phyloP scores from a whole-genome alignment of 768 basidiomycete genomes.

The Lentinula edodes region DNA sequence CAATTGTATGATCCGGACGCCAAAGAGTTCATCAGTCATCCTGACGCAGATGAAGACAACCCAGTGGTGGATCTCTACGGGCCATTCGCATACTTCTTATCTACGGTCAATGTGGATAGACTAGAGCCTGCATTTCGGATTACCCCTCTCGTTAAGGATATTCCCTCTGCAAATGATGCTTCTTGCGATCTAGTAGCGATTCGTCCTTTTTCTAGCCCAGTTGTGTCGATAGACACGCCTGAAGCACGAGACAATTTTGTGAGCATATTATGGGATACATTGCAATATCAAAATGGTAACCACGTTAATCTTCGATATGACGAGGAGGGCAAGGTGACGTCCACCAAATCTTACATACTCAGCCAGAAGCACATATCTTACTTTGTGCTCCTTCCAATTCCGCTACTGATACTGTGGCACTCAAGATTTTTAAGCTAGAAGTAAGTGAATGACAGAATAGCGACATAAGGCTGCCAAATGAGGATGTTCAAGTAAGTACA shows the following conservation, averaged over 20 bases:
- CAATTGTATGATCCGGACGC: slow-evolving; percentile 55
- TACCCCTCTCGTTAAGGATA: slow-evolving; percentile 49
- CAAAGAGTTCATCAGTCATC: slow-evolving; percentile 40
- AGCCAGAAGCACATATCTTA: no score
- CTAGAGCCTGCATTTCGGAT: slow-evolving; percentile 82
- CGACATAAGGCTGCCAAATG: no score
- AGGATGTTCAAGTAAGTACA: no score
- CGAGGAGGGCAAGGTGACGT: slow-evolving; percentile 33
- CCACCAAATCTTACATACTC: no score
- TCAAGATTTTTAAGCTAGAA: no score
- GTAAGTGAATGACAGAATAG: no score
- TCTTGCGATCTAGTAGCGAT: slow-evolving; percentile 74
- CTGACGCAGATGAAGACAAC: slow-evolving; percentile 24
- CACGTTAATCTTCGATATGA: slow-evolving; percentile 63
- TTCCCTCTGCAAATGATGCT: slow-evolving; percentile 25
- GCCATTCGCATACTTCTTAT: slow-evolving; percentile 83
- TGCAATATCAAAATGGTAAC: slow-evolving; percentile 66
- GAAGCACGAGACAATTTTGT: slow-evolving; percentile 45
- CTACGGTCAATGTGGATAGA: slow-evolving; percentile 78
- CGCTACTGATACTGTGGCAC: no score
- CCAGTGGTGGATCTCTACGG: slow-evolving; percentile 51
- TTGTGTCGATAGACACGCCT: slow-evolving; percentile 32
- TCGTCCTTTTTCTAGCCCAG: slow-evolving; percentile 62
- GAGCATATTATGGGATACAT: slow-evolving; percentile 43
- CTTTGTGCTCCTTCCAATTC: no score